Evolutionary conservation across 495 filamentous ascomycete species (phyloP), one percentile per base, ranked within the genome.

Genomic region (Cenococcum geophilum): DNA sequence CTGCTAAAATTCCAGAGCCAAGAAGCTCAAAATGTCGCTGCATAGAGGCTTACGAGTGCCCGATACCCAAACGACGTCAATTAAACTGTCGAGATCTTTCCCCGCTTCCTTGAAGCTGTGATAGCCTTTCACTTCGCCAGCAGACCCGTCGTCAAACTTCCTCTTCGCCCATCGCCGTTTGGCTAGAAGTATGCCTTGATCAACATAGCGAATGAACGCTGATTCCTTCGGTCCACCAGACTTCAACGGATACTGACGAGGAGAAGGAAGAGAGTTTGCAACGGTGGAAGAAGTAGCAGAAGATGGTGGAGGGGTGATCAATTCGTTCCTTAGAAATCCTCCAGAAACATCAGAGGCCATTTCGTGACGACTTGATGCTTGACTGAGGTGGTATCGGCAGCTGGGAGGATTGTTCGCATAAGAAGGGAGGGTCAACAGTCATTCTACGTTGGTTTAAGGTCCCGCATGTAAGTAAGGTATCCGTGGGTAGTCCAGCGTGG

Each of bases 1-100:
- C 5, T 18, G n/a, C 25, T 34, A 32, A 32, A 6, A 3, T 32
- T 37, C 14, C n/a, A 43, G 23, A 3, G 6, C 1, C 9, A 9
- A 2, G 16, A 37, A 35, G 8, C 10, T 37, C 8, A 2, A 16
- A 36, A 32, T 8, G 14, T 32, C 14, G 1, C 14, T 3, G 57
- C 53, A 58, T 57, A 37, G 16, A n/a, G 68, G 63, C 89, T 62
- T 78, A 93, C 89, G 89, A 10, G 89, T 93, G 2, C 88, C 88
- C 45, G 82, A 87, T 23, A 86, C 77, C 91, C 91, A 96, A 8
- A 95, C 72, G 11, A 92, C 81, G 74, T 92, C 86, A 16, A 92
- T 74, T 16, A 92, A 61, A 6, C 73, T 75, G 43, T 90, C 86
- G 0, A 95, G 71, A 69, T 95, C 89, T 50, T 75, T 80, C 14